These are phyloP conservation scores for Scheffersomyces spartinae DNA, from an alignment of 805 yeast genomes.

Conservation along the genomic window DNA sequence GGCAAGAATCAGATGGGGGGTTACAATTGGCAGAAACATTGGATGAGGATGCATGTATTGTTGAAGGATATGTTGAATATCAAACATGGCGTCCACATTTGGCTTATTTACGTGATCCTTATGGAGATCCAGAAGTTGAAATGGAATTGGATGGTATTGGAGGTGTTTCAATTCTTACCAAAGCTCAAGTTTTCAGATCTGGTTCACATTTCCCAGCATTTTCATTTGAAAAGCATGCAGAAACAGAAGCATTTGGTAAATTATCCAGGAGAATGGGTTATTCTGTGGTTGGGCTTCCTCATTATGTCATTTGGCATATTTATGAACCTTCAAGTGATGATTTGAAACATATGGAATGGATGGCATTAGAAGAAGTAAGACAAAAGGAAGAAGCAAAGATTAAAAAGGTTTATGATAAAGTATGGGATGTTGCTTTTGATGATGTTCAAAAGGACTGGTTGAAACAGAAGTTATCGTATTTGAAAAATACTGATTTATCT, in stretches of 20 bases:
- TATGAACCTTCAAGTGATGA: constrained; percentile 95
- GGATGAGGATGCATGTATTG: constrained; percentile 92
- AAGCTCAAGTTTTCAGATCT: constrained; percentile 72
- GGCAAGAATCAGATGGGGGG: constrained; percentile 83
- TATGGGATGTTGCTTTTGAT: constrained; percentile 70
- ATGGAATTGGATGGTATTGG: constrained; percentile 95
- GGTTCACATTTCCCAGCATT: constrained; percentile 97
- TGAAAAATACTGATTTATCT: constrained; percentile 66
- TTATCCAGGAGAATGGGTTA: constrained; percentile 79
- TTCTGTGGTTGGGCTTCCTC: constrained; percentile 82
- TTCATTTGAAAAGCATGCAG: constrained; percentile 92
- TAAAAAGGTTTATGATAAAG: constrained; percentile 52
- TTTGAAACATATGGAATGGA: constrained; percentile 77
- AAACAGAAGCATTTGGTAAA: constrained; percentile 94
- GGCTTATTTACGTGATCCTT: constrained; percentile 89
- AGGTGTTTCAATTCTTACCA: constrained; percentile 86
- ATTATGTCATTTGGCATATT: constrained; percentile 92
- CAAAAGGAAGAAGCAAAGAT: constrained; percentile 50
- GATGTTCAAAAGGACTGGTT: constrained; percentile 67
- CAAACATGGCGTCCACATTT: constrained; percentile 98
- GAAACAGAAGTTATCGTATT: constrained; percentile 53
- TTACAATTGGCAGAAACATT: constrained; percentile 60
- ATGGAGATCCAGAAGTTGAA: constrained; percentile 89
- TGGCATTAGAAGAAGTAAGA: constrained; percentile 70
- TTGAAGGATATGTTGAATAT: constrained; percentile 94